Base-by-base conservation (phyloP, 805 yeast genomes). In the Starmerella floricola region DNA sequence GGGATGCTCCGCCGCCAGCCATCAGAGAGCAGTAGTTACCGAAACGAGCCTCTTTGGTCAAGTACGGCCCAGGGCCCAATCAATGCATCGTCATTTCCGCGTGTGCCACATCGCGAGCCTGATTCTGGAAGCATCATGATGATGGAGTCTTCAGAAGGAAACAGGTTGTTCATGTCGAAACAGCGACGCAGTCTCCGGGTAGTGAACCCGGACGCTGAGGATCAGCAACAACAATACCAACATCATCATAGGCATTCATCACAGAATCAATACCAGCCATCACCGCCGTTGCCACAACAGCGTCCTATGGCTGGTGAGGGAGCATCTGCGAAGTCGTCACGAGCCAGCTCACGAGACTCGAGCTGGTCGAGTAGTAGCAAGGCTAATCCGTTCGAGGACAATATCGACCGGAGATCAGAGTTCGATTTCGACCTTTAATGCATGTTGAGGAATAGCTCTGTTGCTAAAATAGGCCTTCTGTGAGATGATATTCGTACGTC, bases 201-300 rank as follows among this genome's bases (percentile, higher is more conserved):
- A 11, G 49, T 48, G 26, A 52, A 52, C 38, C 56, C 56, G 4
- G 56, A 52, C 33, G 40, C 23, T 16, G 44, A 28, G 31, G 18
- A 10, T 26, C 24, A 18, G 17, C 23, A 18, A n/a, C n/a, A n/a
- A n/a, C n/a, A n/a, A n/a, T n/a, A n/a, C n/a, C n/a, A n/a, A n/a
- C n/a, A n/a, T n/a, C n/a, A n/a, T n/a, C n/a, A n/a, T n/a, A n/a
- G n/a, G n/a, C n/a, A n/a, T n/a, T n/a, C n/a, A n/a, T n/a, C n/a
- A n/a, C n/a, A n/a, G n/a, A n/a, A n/a, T n/a, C n/a, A n/a, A n/a
- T n/a, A n/a, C n/a, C n/a, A n/a, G n/a, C n/a, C n/a, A n/a, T n/a
- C n/a, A n/a, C n/a, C n/a, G n/a, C n/a, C n/a, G n/a, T n/a, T n/a
- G n/a, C n/a, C n/a, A n/a, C n/a, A n/a, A n/a, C n/a, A n/a, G n/a